phyloP scores from a whole-genome alignment of 2,329 filamentous ascomycete species.

The Aspergillus sp. region DNA sequence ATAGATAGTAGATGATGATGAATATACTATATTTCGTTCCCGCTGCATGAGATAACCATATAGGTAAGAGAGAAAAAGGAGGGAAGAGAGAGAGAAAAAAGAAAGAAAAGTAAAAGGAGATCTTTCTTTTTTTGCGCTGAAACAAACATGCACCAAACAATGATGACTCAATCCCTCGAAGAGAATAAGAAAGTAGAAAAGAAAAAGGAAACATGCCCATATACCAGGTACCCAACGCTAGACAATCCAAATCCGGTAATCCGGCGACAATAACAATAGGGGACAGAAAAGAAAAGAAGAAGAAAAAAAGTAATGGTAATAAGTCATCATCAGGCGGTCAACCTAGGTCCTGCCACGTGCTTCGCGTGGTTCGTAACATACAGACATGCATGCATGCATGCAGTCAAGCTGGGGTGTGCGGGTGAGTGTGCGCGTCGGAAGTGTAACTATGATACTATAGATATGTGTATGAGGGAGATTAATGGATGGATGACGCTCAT shows the following conservation, averaged over 20 bases:
- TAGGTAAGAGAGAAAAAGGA: neutral
- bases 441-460: neutral
- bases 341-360: constrained; percentile 1
- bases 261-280: too few species aligned
- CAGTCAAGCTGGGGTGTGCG: neutral
- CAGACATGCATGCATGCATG: neutral
- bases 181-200: neutral
- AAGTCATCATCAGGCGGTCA: constrained; percentile 2
- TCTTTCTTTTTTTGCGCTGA: constrained; percentile 3
- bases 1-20: neutral
- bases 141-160: constrained; percentile 2
- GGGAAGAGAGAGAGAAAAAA: neutral
- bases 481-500: constrained; percentile 34
- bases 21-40: neutral
- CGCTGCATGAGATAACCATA: neutral
- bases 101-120: neutral
- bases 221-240: constrained; percentile 6
- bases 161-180: neutral
- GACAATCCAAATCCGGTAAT: neutral
- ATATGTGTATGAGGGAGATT: neutral
- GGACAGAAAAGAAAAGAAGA: neutral
- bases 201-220: neutral
- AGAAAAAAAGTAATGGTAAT: neutral
- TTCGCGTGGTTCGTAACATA: neutral
- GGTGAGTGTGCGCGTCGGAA: neutral